These are phyloP conservation scores for Aspergillus leporis DNA, from an alignment of 495 filamentous ascomycete genomes.

Conservation along the genomic window DNA sequence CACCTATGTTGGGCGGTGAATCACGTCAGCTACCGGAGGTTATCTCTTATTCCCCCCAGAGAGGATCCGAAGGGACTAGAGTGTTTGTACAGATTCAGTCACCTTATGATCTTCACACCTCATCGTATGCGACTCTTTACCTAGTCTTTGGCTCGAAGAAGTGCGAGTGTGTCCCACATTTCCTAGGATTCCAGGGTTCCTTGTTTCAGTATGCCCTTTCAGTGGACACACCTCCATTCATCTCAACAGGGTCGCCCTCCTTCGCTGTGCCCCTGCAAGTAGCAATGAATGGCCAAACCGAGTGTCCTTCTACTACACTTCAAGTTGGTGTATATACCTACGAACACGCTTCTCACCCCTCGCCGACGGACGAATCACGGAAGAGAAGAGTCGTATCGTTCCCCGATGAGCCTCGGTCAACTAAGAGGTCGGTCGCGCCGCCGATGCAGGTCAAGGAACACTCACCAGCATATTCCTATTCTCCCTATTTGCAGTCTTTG, in stretches of 20 bases:
- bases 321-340: constrained; percentile 82
- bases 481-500: constrained; percentile 45
- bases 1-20: constrained; percentile 36
- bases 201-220: constrained; percentile 70
- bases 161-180: constrained; percentile 62
- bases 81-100: constrained; percentile 73
- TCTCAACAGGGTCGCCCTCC: constrained; percentile 63
- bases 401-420: constrained; percentile 40
- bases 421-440: constrained; percentile 48
- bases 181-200: constrained; percentile 57
- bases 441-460: constrained; percentile 42
- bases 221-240: constrained; percentile 69
- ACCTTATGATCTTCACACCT: constrained; percentile 66
- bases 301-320: constrained; percentile 58
- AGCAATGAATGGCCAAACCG: constrained; percentile 65
- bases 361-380: constrained; percentile 34
- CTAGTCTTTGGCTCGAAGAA: constrained; percentile 75
- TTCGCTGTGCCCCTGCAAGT: constrained; percentile 73
- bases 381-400: constrained; percentile 58
- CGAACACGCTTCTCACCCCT: constrained; percentile 44
- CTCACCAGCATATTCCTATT: constrained; percentile 45
- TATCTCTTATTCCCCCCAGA: constrained; percentile 63
- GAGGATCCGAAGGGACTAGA: constrained; percentile 66
- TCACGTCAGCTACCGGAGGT: constrained; percentile 55
- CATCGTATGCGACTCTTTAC: constrained; percentile 56